Evolutionary conservation across 768 basidiomycete species (phyloP), one percentile per base, ranked within the genome.

Genomic region (Lactarius evosmus): DNA sequence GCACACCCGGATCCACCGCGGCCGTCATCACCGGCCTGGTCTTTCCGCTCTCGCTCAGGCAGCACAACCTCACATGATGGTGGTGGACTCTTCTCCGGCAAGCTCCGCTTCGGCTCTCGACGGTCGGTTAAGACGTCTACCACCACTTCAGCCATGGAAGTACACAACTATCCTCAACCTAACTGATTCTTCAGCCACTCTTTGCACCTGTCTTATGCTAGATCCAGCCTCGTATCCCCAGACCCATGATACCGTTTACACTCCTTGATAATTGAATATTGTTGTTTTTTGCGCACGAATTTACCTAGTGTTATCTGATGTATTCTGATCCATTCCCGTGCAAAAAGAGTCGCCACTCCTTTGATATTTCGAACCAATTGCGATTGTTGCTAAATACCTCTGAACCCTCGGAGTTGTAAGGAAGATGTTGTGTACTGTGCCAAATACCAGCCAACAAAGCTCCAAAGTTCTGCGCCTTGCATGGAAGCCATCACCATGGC

Each of bases 1-100:
- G 77, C 81, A 27, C 79, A 78, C 29, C 68, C 75, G 41, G 83
- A 84, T 19, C 69, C 74, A 51, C 72, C 78, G 4, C 84, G 91
- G 27, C 91, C 91, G 3, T 81, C 78, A 19, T 93, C 91, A 5
- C 91, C 91, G 0, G 86, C 89, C 0, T 93, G 89, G 90, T 92
- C 90, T 0, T 87, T 92, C 79, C 86, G 91, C 19, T 93, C 91
- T 25, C 81, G 87, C 29, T 81, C 87, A 1, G 89, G 89, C n/a
- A 90, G 89, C 67, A 72, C 84, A 0, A 81, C 85, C 56, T 89
- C 88, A 6, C 85, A 86, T 66, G 87, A 88, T n/a, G 80, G 81
- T 7, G 72, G 88, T 0, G n/a, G n/a, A n/a, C 74, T 91, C 49
- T 90, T 92, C 72, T 86, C 86, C 69, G 82, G 86, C 19, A 87